Evolutionary conservation across 495 filamentous ascomycete species (phyloP), one percentile per base, ranked within the genome.

Genomic region (Margaritispora aquatica): DNA sequence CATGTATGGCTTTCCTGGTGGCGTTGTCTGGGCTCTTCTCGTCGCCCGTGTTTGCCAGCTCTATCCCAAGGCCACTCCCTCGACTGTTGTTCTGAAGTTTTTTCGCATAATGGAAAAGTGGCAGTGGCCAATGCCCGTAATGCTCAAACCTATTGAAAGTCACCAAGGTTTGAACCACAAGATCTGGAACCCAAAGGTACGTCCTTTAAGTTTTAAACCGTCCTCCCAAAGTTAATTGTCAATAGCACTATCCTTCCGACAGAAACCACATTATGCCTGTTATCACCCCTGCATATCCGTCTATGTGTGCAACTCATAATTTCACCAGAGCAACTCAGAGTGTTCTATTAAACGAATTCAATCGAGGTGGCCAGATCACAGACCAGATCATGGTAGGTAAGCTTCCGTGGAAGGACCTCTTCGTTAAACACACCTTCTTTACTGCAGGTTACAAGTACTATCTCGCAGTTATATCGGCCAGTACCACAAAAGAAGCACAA

Each of bases 1-100:
- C 65, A 88, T 98, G 60, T 90, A 96, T 57, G 94, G 94, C 17
- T 98, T 92, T 63, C 95, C 94, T 10, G 94, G 94, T 58, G 94
- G 94, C 73, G 91, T 98, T 51, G 94, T 94, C 20, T 98, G 92
- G 90, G 94, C 93, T 26, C 96, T 98, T 87, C 77, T 97, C 65
- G 92, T 97, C 20, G 94, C 94, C 22, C 79, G 94, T 59, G 89
- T 97, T 48, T 98, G 94, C 69, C 94, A 98, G 70, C 78, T 97
- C n/a, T 98, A 97, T 74, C 94, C 94, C 17, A 89, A 88, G 68
- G 94, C 95, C 17, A 88, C 88, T 9, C 88, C 87, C 36, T 87
- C 92, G 15, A 84, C 88, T 17, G 84, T 98, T 27, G 84, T 97
- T 26, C 77, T 79, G 66, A 96, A 96, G 71, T 98, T 98, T 80